Evolutionary conservation across 345 rosid species (phyloP).

Genomic region (Linum lewisii): DNA sequence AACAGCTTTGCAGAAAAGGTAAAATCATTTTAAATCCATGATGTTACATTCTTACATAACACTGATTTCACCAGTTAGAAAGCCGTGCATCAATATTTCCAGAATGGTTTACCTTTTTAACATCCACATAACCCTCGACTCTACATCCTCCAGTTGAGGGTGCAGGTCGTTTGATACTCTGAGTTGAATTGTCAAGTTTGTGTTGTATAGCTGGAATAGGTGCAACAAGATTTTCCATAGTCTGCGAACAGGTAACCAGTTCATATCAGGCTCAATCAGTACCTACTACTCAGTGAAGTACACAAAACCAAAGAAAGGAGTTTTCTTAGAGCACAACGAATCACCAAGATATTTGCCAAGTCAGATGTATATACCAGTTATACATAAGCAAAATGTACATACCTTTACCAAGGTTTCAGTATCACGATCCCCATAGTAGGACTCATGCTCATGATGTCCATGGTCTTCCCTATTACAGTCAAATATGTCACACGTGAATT

Average conservation of each 20-base stretch:
- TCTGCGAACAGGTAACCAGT: constrained; percentile 34
- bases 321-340: too few relatives aligned
- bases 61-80: not conserved
- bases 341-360: too few relatives aligned
- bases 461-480: constrained; percentile 60
- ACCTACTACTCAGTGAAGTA: not conserved
- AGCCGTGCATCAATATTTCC: not conserved
- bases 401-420: constrained; percentile 93
- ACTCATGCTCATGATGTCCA: constrained; percentile 92
- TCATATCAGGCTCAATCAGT: constrained; percentile 2
- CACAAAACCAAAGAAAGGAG: too few relatives aligned
- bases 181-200: constrained; percentile 32
- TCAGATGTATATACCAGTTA: too few relatives aligned
- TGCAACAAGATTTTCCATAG: constrained; percentile 61
- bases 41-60: too few relatives aligned
- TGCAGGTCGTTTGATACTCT: constrained; percentile 55
- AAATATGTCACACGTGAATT: constrained; percentile 10
- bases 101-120: constrained; percentile 59
- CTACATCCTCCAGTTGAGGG: constrained; percentile 88
- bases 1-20: too few relatives aligned
- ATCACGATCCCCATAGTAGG: constrained; percentile 98
- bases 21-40: too few relatives aligned
- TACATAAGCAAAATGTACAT: not conserved
- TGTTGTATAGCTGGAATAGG: constrained; percentile 52
- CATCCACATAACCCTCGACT: constrained; percentile 92